Conservation (phyloP, 108 stramenopile species). For the Fragilaria crotonensis region DNA sequence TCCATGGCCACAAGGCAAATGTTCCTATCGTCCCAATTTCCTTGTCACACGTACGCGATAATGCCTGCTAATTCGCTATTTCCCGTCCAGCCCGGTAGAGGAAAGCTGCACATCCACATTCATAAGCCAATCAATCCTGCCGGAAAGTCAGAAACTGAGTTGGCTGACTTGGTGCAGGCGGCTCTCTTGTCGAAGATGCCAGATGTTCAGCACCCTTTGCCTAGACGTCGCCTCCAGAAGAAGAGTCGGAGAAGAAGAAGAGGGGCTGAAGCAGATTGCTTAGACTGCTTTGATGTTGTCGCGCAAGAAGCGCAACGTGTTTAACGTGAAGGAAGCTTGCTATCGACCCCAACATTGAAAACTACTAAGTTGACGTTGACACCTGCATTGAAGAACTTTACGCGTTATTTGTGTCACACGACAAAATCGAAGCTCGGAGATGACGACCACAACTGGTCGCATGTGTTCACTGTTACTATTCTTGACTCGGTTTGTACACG, state of each 20-base stretch:
- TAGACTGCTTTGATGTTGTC: neutral
- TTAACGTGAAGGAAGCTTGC: neutral
- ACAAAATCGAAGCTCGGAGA: neutral
- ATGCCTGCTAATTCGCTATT: constrained; percentile 53
- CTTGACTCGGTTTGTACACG: no score
- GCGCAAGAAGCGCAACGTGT: no score
- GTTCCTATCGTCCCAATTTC: constrained; percentile 77
- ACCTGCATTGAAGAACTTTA: neutral
- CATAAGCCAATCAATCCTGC: constrained; percentile 48
- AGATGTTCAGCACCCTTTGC: constrained; percentile 51
- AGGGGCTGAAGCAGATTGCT: neutral
- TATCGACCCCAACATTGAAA: neutral
- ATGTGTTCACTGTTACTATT: no score
- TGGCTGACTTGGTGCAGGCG: constrained; percentile 33
- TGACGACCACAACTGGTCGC: neutral
- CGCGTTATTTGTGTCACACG: neutral
- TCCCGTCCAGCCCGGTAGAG: constrained; percentile 60
- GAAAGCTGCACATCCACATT: constrained; percentile 64
- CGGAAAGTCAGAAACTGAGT: constrained; percentile 61
- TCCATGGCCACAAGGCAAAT: constrained; percentile 61
- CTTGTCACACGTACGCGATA: constrained; percentile 58
- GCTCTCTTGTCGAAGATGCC: constrained; percentile 54
- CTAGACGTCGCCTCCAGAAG: neutral
- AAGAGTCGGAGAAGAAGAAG: neutral
- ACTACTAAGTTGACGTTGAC: neutral